Base-by-base conservation (phyloP, 2,329 filamentous ascomycete species). In the Talaromyces pinophilus region DNA sequence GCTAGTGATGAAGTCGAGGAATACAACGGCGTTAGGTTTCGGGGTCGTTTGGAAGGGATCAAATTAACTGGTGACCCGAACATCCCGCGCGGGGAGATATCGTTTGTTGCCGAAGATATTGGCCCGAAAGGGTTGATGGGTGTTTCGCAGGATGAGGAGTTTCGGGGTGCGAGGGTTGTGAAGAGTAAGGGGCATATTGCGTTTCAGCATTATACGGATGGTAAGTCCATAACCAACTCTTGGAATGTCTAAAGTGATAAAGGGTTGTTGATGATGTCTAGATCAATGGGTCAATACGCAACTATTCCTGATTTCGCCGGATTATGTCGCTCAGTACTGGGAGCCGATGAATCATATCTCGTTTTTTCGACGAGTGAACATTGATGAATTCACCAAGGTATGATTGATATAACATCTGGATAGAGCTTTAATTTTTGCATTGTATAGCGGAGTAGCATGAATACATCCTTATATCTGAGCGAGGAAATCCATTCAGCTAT, bases 11-110 rank as follows among this genome's bases (percentile, higher is more conserved):
- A 60, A 30, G 38, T 40, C 25, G 59, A 68, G 2, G 71, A 73
- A 42, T 80, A 85, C 19, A 81, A 82, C 59, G 73, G 80, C 15
- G 80, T 87, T 1, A 87, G 91, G 70, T 60, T 50, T 19, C 83
- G 82, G 13, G 92, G 92, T 4, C 83, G 88, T 1, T 77, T 98
- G 3, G 88, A 93, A 76, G 94, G 91, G 0, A 88, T 97, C 73
- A 98, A 98, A 76, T 81, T 99, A 40, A 98, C 94, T 0, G 94
- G 94, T 0, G 94, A 99, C 73, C 88, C 90, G 0, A 96, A 97
- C 70, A 88, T 98, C 15, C 94, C 94, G 0, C 85, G 93, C 8
- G 94, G 93, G 8, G 90, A 97, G 76, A 87, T 89, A 71, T 92
- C 91, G 0, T 97, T 96, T 75, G 84, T 92, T 3, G 90, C 88